These are phyloP conservation scores for thale cress (Arabidopsis thaliana) DNA, from an alignment of 345 rosid genomes.

Conservation along the genomic window TAIR10.1 NC_003076.8:6004001-6004500, in stretches of 20 bases:
- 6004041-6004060: no score
- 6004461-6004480: no score
- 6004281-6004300: not conserved
- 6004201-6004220: not conserved
- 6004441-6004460: no score
- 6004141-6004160: not conserved
- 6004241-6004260: not conserved
- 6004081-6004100: not conserved
- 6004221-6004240: not conserved
- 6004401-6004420: no score
- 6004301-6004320: not conserved
- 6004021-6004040: not conserved
- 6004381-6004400: not conserved
- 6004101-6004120: not conserved
- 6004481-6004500: no score
- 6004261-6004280: not conserved
- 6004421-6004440: no score
- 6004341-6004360: not conserved
- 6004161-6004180: not conserved
- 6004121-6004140: conserved; percentile 15
- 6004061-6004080: not conserved
- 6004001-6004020: not conserved
- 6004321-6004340: not conserved
- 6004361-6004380: not conserved
- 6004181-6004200: not conserved